Evolutionary conservation across 768 basidiomycete genomes (phyloP).

Genomic region (Boletus coccyginus): DNA sequence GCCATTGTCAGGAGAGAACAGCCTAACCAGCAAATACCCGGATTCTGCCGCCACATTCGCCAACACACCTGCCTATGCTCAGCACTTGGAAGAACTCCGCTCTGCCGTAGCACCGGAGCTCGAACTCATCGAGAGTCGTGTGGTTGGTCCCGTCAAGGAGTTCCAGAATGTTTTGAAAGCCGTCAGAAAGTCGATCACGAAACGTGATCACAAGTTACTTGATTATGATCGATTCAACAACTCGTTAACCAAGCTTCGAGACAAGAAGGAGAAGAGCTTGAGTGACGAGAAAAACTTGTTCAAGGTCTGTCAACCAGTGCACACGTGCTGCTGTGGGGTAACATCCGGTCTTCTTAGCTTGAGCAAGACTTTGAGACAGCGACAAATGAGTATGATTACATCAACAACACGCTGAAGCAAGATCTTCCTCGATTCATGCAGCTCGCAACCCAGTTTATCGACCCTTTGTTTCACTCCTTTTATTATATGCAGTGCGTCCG

Average conservation of each 20-base stretch:
- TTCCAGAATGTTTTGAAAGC: conserved; percentile 81
- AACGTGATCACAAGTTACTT: conserved; percentile 94
- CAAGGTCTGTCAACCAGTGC: conserved; percentile 55
- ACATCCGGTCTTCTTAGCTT: conserved; percentile 44
- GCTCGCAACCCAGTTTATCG: conserved; percentile 85
- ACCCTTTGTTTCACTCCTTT: conserved; percentile 97
- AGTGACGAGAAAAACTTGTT: conserved; percentile 96
- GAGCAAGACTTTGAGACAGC: conserved; percentile 96
- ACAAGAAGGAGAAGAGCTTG: conserved; percentile 97
- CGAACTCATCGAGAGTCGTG: conserved; percentile 87
- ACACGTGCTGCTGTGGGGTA: not conserved
- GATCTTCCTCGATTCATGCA: conserved; percentile 93
- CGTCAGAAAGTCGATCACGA: conserved; percentile 92
- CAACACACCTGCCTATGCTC: conserved; percentile 71
- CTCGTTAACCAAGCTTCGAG: conserved; percentile 88
- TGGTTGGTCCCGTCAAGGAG: conserved; percentile 86
- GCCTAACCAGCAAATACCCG: conserved; percentile 76
- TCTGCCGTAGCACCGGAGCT: conserved; percentile 82
- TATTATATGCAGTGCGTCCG: conserved; percentile 96
- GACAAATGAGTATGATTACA: conserved; percentile 89
- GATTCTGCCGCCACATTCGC: conserved; percentile 72
- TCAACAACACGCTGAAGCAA: conserved; percentile 85
- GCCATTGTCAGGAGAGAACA: conserved; percentile 73
- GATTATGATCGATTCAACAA: conserved; percentile 98
- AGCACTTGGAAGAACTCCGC: conserved; percentile 79